These are phyloP conservation scores for Botryotinia globosa DNA, from an alignment of 2,329 filamentous ascomycete species.

Conservation along the genomic window DNA sequence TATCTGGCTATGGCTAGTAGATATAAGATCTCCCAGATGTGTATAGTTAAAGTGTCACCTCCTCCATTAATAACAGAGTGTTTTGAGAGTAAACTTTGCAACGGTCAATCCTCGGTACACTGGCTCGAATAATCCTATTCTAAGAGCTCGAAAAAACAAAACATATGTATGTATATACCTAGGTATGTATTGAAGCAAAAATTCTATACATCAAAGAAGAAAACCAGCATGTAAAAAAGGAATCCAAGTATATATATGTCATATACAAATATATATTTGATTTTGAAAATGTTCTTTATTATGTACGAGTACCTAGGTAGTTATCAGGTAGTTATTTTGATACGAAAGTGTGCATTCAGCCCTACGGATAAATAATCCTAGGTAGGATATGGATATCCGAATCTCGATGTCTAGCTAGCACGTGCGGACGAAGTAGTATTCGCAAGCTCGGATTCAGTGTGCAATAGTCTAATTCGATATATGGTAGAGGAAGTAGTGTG, in stretches of 20 bases:
- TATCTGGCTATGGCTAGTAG: not conserved
- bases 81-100: not conserved
- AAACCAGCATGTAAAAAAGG: not conserved
- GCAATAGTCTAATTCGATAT: no score
- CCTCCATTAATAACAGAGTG: not conserved
- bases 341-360: not conserved
- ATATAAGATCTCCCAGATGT: not conserved
- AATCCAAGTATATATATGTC: not conserved
- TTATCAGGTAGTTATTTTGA: not conserved
- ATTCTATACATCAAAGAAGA: not conserved
- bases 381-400: not conserved
- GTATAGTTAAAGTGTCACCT: not conserved
- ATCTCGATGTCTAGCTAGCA: no score
- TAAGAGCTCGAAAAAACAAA: no score
- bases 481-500: no score
- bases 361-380: not conserved
- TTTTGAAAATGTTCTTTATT: not conserved
- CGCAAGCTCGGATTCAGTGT: not conserved
- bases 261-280: not conserved
- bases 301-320: no score
- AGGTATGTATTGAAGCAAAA: no score
- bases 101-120: not conserved
- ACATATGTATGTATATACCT: no score
- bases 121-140: no score
- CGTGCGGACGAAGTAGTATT: no score